These are phyloP conservation scores for Rutstroemia sp. DNA, from an alignment of 2,329 filamentous ascomycete species.

Conservation along the genomic window DNA sequence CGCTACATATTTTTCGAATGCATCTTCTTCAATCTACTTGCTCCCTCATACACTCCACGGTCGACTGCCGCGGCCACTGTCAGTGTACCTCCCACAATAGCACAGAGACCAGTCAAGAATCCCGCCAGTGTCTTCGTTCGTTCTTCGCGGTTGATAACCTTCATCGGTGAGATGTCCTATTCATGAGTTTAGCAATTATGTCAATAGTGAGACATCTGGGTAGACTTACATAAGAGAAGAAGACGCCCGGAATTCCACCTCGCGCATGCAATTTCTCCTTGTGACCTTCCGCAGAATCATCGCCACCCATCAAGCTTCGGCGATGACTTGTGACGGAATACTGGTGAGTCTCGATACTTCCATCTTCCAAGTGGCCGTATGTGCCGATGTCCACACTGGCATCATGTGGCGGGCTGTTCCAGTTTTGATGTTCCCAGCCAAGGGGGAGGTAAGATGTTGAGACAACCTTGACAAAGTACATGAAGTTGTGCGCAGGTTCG, in stretches of 20 bases:
- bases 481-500: constrained; percentile 87
- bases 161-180: constrained; percentile 98
- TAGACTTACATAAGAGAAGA: constrained; percentile 86
- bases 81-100: constrained; percentile 87
- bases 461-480: constrained; percentile 99
- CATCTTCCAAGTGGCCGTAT: constrained; percentile 58
- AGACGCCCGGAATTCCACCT: constrained; percentile 92
- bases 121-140: constrained; percentile 82
- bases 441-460: constrained; percentile 91
- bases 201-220: neutral
- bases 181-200: neutral
- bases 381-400: constrained; percentile 58
- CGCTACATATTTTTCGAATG: constrained; percentile 52
- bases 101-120: constrained; percentile 90
- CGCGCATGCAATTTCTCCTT: constrained; percentile 83
- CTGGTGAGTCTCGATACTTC: constrained; percentile 94
- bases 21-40: constrained; percentile 78
- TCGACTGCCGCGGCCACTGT: constrained; percentile 94
- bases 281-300: constrained; percentile 80
- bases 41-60: constrained; percentile 83
- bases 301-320: constrained; percentile 75
- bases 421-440: constrained; percentile 60
- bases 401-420: constrained; percentile 33
- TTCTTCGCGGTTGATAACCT: constrained; percentile 94
- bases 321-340: constrained; percentile 98